Evolutionary conservation across 495 filamentous ascomycete genomes (phyloP).

Genomic region (Hypoxylon trugodes): DNA sequence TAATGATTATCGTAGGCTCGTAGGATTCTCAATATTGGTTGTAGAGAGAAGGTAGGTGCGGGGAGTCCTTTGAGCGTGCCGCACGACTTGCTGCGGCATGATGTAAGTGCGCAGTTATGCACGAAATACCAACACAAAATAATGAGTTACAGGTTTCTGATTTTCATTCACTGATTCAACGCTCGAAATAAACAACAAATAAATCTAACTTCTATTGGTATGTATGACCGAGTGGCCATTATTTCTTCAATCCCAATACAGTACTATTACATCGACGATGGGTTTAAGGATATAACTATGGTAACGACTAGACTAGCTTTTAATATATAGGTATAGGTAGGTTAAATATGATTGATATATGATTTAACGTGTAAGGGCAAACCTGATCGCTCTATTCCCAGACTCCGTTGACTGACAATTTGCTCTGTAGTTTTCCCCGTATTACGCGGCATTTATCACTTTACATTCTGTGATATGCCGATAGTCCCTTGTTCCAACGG

Average conservation of each 20-base stretch:
- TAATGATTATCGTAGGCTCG: neutral
- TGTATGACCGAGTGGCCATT: neutral
- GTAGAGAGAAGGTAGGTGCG: neutral
- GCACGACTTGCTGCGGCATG: neutral
- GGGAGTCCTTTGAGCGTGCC: neutral
- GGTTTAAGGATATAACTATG: constrained; percentile 14
- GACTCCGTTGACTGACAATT: constrained; percentile 20
- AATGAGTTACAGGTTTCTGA: too few species aligned
- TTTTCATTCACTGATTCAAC: too few species aligned
- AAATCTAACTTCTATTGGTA: neutral
- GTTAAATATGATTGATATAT: constrained; percentile 12
- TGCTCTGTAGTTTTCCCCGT: neutral
- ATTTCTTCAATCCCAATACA: constrained; percentile 1
- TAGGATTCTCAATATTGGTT: neutral
- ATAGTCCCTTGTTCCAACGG: constrained; percentile 45
- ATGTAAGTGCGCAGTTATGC: neutral
- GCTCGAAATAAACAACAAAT: too few species aligned
- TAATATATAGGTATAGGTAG: constrained; percentile 7
- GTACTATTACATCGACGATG: constrained; percentile 13
- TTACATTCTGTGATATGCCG: constrained; percentile 42
- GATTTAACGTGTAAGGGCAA: constrained; percentile 5
- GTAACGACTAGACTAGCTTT: constrained; percentile 18
- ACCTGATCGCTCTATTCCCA: constrained; percentile 10
- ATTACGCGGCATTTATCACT: constrained; percentile 12
- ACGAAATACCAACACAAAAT: neutral